phyloP scores from a whole-genome alignment of 495 filamentous ascomycete species.

The Tuber microsphaerosporum region DNA sequence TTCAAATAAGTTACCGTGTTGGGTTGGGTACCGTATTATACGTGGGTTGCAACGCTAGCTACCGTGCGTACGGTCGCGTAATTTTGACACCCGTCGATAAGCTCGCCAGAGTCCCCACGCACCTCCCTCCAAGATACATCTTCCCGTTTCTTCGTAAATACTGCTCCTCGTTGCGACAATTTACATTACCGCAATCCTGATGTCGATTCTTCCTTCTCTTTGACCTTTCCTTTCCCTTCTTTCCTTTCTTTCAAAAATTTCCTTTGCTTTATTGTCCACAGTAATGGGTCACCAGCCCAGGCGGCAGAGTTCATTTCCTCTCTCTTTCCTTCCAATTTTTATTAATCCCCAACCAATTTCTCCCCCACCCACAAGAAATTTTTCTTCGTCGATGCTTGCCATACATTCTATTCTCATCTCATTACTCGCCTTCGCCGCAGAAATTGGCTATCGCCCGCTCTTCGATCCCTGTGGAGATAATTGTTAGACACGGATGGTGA shows the following conservation, averaged over 20 bases:
- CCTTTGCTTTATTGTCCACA: background rate
- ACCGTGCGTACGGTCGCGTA: too few species aligned
- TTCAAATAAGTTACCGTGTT: too few species aligned
- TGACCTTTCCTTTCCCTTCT: background rate
- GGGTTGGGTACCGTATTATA: too few species aligned
- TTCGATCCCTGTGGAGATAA: constrained; percentile 38
- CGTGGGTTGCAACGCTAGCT: too few species aligned
- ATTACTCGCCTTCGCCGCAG: constrained; percentile 13
- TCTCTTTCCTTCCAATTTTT: background rate
- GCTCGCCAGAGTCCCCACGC: background rate
- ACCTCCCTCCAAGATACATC: background rate
- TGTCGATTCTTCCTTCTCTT: background rate
- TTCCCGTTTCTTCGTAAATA: background rate
- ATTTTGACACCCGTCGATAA: too few species aligned
- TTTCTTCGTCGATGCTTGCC: background rate
- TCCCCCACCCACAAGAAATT: background rate
- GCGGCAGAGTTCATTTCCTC: constrained; percentile 1
- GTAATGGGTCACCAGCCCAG: background rate
- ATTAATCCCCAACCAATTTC: background rate
- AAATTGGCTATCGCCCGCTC: constrained; percentile 34
- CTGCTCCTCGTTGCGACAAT: background rate
- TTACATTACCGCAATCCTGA: background rate
- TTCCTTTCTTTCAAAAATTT: background rate
- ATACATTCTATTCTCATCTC: background rate
- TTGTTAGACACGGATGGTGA: constrained; percentile 37